A percentile compares a stretch with the other conserved stretches of the same genome.
phyloP scores from a whole-genome alignment of 1,284 basidiomycete species.

The Tetrapyrgos nigripes region DNA sequence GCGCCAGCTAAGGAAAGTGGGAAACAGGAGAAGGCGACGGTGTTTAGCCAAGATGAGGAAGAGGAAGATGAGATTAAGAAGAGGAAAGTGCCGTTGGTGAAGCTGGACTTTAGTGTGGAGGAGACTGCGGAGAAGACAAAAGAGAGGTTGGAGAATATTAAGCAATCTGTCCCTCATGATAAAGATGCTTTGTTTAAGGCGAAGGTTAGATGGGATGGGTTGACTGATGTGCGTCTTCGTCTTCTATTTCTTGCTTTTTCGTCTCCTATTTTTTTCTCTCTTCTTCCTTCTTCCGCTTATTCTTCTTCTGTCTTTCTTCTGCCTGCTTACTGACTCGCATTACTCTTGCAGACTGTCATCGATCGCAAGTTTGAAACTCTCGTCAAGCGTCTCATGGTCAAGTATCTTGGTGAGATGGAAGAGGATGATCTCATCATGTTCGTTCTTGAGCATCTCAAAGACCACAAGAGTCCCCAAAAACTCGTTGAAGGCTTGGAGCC shows the following conservation, averaged over 20 bases:
- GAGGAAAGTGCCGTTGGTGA: constrained; percentile 81
- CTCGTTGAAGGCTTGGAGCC: constrained; percentile 88
- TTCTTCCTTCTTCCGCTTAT: no score
- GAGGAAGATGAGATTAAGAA: constrained; percentile 84
- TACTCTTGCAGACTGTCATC: constrained; percentile 63
- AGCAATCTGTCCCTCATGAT: constrained; percentile 70
- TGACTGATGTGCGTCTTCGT: constrained; percentile 72
- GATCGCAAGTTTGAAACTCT: constrained; percentile 84
- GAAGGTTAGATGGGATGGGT: constrained; percentile 86
- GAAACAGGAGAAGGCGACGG: constrained; percentile 59
- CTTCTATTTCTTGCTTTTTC: constrained; percentile 2
- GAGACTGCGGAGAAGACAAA: constrained; percentile 78
- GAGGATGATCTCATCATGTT: constrained; percentile 92
- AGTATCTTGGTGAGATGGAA: constrained; percentile 87
- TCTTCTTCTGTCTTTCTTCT: no score
- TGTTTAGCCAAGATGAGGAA: constrained; percentile 81
- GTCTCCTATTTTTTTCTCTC: background rate
- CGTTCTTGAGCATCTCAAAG: constrained; percentile 86
- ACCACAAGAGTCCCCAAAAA: constrained; percentile 82
- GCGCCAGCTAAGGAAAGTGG: constrained; percentile 48
- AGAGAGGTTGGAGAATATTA: constrained; percentile 80
- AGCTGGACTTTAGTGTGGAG: constrained; percentile 84
- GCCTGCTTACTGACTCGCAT: constrained; percentile 15
- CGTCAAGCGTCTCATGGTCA: constrained; percentile 79
- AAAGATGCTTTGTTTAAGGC: constrained; percentile 79